These are phyloP conservation scores for Lodderomyces elongisporus DNA, from an alignment of 1,139 yeast species.

Conservation along the genomic window DNA sequence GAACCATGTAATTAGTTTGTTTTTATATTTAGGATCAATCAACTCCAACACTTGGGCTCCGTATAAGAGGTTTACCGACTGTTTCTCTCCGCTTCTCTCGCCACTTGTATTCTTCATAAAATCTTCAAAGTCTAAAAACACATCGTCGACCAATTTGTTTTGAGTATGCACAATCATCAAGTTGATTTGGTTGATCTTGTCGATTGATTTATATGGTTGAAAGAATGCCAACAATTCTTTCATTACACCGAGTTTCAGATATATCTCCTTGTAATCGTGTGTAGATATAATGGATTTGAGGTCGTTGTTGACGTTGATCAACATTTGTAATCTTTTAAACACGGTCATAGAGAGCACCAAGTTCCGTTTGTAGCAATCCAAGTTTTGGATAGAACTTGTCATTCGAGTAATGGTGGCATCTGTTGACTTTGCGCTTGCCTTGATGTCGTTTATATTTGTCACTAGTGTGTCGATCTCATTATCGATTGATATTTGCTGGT, in stretches of 20 bases:
- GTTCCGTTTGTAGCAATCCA: slow-evolving; percentile 81
- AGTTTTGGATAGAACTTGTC: slow-evolving; percentile 70
- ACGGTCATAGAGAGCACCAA: slow-evolving; percentile 80
- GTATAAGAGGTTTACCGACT: slow-evolving; percentile 30
- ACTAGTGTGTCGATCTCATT: slow-evolving; percentile 7
- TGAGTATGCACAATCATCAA: slow-evolving; percentile 61
- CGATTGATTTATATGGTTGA: slow-evolving; percentile 76
- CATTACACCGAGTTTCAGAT: slow-evolving; percentile 68
- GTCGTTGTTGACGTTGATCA: slow-evolving; percentile 70
- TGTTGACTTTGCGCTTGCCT: slow-evolving; percentile 35
- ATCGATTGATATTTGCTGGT: slow-evolving; percentile 4
- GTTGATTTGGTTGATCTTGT: slow-evolving; percentile 70
- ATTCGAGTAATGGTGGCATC: slow-evolving; percentile 61
- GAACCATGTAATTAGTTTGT: slow-evolving; percentile 69
- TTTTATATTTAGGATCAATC: slow-evolving; percentile 56
- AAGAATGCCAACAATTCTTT: slow-evolving; percentile 73
- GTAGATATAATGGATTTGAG: slow-evolving; percentile 44
- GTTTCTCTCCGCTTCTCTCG: neutral
- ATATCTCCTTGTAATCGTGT: slow-evolving; percentile 60
- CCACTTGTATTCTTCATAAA: slow-evolving; percentile 18
- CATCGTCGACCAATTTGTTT: slow-evolving; percentile 61
- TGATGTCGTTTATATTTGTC: slow-evolving; percentile 15
- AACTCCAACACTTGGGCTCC: slow-evolving; percentile 74
- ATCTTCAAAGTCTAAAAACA: slow-evolving; percentile 69
- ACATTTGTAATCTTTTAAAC: slow-evolving; percentile 80